Evolutionary conservation across 1,284 basidiomycete species (phyloP).

Genomic region (Ganoderma resinaceum): DNA sequence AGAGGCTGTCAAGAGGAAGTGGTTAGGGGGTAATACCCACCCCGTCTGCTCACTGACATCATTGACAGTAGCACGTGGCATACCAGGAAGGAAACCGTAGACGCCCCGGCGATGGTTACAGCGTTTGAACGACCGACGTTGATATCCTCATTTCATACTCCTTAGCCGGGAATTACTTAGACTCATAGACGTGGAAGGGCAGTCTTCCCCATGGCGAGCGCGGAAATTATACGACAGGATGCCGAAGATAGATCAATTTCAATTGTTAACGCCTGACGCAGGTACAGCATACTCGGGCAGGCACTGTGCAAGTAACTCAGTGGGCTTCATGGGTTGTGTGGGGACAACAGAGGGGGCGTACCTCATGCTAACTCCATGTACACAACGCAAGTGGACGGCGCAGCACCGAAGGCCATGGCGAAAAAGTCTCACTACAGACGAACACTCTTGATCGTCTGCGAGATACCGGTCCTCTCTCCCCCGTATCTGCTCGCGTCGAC

Average conservation of each 20-base stretch:
- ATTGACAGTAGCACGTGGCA: not conserved
- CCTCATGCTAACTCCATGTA: not conserved
- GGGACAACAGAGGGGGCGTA: not conserved
- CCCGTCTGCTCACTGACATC: not conserved
- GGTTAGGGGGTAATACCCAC: not conserved
- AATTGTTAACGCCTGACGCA: not conserved
- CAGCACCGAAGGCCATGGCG: not conserved
- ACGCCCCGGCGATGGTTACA: not conserved
- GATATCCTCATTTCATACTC: not conserved
- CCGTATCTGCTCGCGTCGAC: slow-evolving; percentile 68
- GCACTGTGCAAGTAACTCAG: not conserved
- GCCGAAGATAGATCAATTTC: not conserved
- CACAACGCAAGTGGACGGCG: not conserved
- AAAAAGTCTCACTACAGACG: slow-evolving; percentile 48
- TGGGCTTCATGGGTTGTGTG: not conserved
- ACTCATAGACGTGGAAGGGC: not conserved
- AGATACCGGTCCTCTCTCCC: slow-evolving; percentile 84
- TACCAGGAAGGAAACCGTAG: not conserved
- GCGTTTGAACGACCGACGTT: not conserved
- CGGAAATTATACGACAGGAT: not conserved
- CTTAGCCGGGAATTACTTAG: not conserved
- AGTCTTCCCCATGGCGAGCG: not conserved
- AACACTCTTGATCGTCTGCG: slow-evolving; percentile 86
- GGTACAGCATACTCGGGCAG: not conserved
- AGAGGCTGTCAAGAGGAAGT: not conserved